Base-by-base conservation (phyloP, 2,329 filamentous ascomycete species). In the Sporothrix mexicana region DNA sequence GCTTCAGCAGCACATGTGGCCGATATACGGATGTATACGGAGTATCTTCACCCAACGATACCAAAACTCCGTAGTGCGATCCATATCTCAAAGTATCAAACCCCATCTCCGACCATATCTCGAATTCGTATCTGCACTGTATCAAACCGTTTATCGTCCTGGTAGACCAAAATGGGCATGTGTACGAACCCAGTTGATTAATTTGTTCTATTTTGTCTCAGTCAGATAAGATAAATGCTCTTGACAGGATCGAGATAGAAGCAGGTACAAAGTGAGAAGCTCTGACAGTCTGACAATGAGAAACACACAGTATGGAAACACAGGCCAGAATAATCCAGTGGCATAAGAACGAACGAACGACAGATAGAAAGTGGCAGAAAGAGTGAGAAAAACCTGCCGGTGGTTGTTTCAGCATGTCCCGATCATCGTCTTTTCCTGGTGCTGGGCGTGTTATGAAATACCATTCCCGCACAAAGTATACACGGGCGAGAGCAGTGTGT, bases 341-440 rank as follows among this genome's bases (percentile, higher is more conserved):
- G 64, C 64, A 68, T 68, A 51, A 68, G 36, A 36, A 36, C 57
- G 17, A 17, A n/a, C 57, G 43, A 17, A 30, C 57, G 30, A 53
- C 25, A 53, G 17, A 43, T 43, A 17, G 23, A 23, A n/a, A 55
- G 23, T 2, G 49, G 15, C 66, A 55, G 30, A 13, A n/a, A 61
- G 6, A 43, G 15, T 36, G 30, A 36, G 30, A 4, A 59, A 25
- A 57, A 47, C n/a, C 51, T 47, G 43, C 59, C 45, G 23, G 43
- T 53, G 20, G 57, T 41, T 62, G 70, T 71, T 71, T 71, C 59
- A 71, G 70, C 70, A 66, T 66, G 25, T 64, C 70, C 47, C 70
- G 70, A 66, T 71, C 69, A 53, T 30, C 70, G n/a, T 71, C 30
- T n/a, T 71, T 71, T 23, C 70, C 70, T 66, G 70, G 70, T 66